Evolutionary conservation across 148 eudicot species (phyloP).

Genomic region (Chenopodium album): DNA sequence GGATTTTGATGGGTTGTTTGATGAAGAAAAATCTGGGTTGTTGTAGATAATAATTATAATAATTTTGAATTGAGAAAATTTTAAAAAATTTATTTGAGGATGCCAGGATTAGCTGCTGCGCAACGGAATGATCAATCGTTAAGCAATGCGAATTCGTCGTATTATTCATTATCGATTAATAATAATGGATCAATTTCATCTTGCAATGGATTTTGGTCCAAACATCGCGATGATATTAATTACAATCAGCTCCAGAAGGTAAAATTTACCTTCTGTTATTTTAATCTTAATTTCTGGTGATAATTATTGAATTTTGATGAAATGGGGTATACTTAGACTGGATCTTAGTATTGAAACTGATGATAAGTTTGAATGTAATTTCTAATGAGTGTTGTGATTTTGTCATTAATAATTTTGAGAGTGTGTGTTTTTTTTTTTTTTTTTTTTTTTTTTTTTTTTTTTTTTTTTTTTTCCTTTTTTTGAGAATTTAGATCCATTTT

Average conservation of each 20-base stretch:
- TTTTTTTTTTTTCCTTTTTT: neutral
- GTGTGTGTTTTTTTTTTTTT: too few relatives aligned
- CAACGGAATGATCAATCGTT: constrained; percentile 46
- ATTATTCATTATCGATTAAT: constrained; percentile 39
- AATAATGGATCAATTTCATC: constrained; percentile 66
- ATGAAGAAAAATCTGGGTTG: constrained; percentile 15
- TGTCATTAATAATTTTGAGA: constrained; percentile 11
- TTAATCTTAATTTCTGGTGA: constrained; percentile 5
- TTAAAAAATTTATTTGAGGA: constrained; percentile 24
- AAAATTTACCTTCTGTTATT: neutral
- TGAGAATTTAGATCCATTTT: constrained; percentile 25
- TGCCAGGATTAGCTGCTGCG: constrained; percentile 70
- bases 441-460: neutral
- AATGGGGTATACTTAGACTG: constrained; percentile 22
- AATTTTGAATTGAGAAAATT: constrained; percentile 16
- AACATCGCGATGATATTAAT: constrained; percentile 66
- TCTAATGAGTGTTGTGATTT: neutral
- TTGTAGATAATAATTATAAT: neutral
- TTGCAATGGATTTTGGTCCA: constrained; percentile 78
- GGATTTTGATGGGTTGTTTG: constrained; percentile 1
- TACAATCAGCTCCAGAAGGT: constrained; percentile 91
- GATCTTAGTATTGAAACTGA: constrained; percentile 24
- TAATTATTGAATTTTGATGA: neutral
- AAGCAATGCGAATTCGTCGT: constrained; percentile 41
- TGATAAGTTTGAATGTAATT: neutral